phyloP scores from a whole-genome alignment of 169 alveolate genomes.

The Plasmodium reichenowi region DNA sequence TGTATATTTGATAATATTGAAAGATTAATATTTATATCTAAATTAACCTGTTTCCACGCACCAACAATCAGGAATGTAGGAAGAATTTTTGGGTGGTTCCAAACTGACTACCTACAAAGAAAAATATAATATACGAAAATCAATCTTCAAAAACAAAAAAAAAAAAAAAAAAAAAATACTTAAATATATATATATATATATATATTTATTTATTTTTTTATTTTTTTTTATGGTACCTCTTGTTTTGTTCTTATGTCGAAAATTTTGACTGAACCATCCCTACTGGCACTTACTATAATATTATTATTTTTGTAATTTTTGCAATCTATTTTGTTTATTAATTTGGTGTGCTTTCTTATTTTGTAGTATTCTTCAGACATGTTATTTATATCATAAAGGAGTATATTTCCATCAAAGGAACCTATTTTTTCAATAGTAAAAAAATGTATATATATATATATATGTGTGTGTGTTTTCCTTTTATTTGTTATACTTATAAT shows the following conservation, averaged over 20 bases:
- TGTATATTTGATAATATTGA: not conserved
- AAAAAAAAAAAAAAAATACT: not conserved
- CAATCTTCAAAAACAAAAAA: constrained; percentile 1
- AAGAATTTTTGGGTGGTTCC: constrained; percentile 89
- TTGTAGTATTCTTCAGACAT: constrained; percentile 83
- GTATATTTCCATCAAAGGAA: constrained; percentile 90
- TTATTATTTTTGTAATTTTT: constrained; percentile 90
- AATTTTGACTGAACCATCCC: constrained; percentile 91
- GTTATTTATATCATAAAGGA: constrained; percentile 88
- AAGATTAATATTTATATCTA: not conserved
- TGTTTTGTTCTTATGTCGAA: constrained; percentile 91
- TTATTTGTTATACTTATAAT: not conserved
- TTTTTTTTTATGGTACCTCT: constrained; percentile 16
- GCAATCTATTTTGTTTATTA: constrained; percentile 90
- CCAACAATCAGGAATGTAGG: constrained; percentile 93
- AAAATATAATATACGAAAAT: constrained; percentile 74
- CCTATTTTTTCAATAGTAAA: constrained; percentile 67
- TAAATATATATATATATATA: not conserved
- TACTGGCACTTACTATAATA: constrained; percentile 90
- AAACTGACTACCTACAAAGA: constrained; percentile 84
- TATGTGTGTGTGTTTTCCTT: no score
- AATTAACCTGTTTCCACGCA: constrained; percentile 90
- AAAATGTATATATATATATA: not conserved
- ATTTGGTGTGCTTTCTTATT: constrained; percentile 89
- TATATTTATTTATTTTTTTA: not conserved